Percentiles rank a stretch among this genome's conserved stretches.
These are phyloP conservation scores for Sutorius australiensis DNA, from an alignment of 768 basidiomycete species.

Conservation along the genomic window DNA sequence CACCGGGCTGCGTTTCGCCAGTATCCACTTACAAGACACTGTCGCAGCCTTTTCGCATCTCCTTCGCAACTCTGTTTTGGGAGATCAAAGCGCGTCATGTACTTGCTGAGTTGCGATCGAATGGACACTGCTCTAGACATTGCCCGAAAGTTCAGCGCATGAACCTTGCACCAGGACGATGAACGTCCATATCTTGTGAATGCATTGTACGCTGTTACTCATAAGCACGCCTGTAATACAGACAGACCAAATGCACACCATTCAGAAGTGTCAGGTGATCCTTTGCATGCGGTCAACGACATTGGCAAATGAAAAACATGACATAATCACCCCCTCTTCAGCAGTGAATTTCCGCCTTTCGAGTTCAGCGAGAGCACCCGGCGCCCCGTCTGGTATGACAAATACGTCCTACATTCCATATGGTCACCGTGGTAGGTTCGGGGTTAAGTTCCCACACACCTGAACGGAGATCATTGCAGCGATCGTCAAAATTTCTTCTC, in stretches of 20 bases:
- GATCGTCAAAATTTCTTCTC: conserved; percentile 94
- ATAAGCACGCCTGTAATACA: conserved; percentile 1
- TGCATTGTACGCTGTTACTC: conserved; percentile 80
- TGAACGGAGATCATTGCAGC: conserved; percentile 94
- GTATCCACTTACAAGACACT: conserved; percentile 89
- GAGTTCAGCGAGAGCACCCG: conserved; percentile 83
- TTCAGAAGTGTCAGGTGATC: conserved; percentile 95
- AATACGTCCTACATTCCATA: conserved; percentile 69
- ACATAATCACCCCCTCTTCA: conserved; percentile 83
- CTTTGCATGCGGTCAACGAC: conserved; percentile 36
- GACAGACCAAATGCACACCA: conserved; percentile 42
- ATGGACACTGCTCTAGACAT: conserved; percentile 94
- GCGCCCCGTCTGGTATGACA: conserved; percentile 79
- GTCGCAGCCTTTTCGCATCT: conserved; percentile 76
- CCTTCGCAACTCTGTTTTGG: conserved; percentile 86
- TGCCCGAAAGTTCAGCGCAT: conserved; percentile 89
- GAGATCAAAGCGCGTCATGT: conserved; percentile 85
- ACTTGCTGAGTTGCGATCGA: conserved; percentile 91
- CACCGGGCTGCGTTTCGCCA: conserved; percentile 92
- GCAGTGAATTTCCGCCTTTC: conserved; percentile 96
- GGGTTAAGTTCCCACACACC: conserved; percentile 37
- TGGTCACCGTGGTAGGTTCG: background rate
- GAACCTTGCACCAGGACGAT: conserved; percentile 88
- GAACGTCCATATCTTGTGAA: conserved; percentile 82
- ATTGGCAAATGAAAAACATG: background rate